Evolutionary conservation across 2,329 filamentous ascomycete genomes (phyloP).

Genomic region (Pseudopithomyces maydicus): DNA sequence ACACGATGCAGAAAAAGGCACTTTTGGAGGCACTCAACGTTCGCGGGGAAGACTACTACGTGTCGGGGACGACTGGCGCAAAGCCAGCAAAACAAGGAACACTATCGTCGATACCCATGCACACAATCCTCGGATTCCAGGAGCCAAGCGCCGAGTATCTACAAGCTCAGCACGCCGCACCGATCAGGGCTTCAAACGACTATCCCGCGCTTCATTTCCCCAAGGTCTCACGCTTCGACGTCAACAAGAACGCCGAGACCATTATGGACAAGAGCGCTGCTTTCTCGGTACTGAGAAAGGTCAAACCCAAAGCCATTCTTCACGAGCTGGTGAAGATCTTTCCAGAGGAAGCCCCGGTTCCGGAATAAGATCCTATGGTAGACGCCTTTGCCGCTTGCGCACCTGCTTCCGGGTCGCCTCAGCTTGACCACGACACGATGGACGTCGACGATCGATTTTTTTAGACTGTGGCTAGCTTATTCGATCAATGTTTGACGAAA

Average conservation of each 20-base stretch:
- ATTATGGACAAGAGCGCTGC: neutral
- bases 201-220: neutral
- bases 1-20: neutral
- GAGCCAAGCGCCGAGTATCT: neutral
- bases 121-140: neutral
- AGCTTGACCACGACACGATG: neutral
- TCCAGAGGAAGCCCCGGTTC: neutral
- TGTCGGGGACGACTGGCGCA: neutral
- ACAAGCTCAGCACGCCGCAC: neutral
- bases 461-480: neutral
- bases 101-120: neutral
- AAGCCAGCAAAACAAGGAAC: neutral
- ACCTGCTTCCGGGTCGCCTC: neutral
- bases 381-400: too few species aligned
- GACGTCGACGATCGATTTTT: neutral
- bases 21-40: neutral
- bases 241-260: neutral
- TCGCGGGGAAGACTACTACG: neutral
- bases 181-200: neutral
- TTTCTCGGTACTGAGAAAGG: neutral
- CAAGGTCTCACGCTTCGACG: neutral
- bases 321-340: neutral
- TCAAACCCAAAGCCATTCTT: neutral
- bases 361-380: neutral
- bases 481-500: neutral